A percentile compares a stretch with the other conserved stretches of the same genome.
phyloP scores from a whole-genome alignment of 2,329 filamentous ascomycete species.

The Scytalidium lignicola region DNA sequence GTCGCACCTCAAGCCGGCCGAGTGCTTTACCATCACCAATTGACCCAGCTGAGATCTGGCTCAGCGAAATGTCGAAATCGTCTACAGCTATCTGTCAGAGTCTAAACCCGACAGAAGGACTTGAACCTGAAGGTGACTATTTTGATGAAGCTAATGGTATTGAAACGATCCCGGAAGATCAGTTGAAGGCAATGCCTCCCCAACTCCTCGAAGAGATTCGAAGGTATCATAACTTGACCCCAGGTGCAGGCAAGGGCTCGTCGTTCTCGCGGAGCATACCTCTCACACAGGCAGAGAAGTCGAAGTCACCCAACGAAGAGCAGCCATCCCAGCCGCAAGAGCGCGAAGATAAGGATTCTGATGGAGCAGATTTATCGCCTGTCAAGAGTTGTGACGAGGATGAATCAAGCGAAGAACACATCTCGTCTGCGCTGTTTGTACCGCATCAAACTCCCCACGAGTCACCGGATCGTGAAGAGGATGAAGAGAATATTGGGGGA shows the following conservation, averaged over 20 bases:
- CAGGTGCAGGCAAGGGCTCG: conserved; percentile 21
- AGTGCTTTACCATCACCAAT: conserved; percentile 9
- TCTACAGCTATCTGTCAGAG: not conserved
- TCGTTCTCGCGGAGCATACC: conserved; percentile 29
- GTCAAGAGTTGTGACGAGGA: conserved; percentile 34
- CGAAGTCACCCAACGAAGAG: conserved; percentile 6
- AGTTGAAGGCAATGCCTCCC: conserved; percentile 19
- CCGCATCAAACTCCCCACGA: conserved; percentile 60
- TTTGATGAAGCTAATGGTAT: conserved; percentile 14
- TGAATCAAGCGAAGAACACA: conserved; percentile 74
- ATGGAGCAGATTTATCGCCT: conserved; percentile 29
- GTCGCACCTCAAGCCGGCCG: not conserved
- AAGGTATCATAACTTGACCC: conserved; percentile 26
- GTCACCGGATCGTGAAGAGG: conserved; percentile 29
- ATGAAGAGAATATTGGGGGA: not conserved
- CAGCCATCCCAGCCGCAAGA: not conserved
- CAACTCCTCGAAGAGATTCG: conserved; percentile 27
- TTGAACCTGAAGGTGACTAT: conserved; percentile 20
- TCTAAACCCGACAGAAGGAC: conserved; percentile 13
- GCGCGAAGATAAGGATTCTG: conserved; percentile 26
- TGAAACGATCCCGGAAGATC: conserved; percentile 15
- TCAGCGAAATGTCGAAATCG: not conserved
- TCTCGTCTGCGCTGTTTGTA: conserved; percentile 79
- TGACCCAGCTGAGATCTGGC: conserved; percentile 3
- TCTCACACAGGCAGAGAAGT: conserved; percentile 21